Base-by-base conservation (phyloP, 371 early-diverging fungal genomes). In the Actinomortierella wolfii region DNA sequence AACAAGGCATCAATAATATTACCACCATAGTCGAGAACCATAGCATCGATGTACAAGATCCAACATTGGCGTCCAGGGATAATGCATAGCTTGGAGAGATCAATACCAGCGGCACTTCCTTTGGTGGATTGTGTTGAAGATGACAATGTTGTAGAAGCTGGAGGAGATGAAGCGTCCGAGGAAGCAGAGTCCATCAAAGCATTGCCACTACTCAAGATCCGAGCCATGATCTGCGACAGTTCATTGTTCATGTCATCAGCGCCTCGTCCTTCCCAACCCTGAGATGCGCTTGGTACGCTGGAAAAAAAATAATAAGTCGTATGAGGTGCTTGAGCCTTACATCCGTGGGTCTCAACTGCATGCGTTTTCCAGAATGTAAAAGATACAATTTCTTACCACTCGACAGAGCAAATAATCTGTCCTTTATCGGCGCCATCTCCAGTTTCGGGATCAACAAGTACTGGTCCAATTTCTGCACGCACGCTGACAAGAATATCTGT, bases 401-500 rank as follows among this genome's bases (percentile, higher is more conserved):
- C 96, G 0, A 94, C 95, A 59, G 85, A 87, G 82, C 94, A 93
- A 9, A 91, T 77, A 39, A 96, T 78, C 23, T 89, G 78, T 15
- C 95, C 96, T 42, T 65, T 73, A 42, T 60, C 76, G 8, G 67
- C 74, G 42, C 78, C 81, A 7, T 76, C 83, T 6, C 74, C 83
- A 18, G 71, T 67, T 49, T 77, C 83, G 28, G 78, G 76, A 39
- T 80, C 83, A 50, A 83, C 82, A 28, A 89, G 86, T 44, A 92
- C 83, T 25, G 83, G 79, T 28, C 88, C 93, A 48, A 96, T 88
- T 61, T 94, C 95, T 3, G 92, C 94, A 70, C 95, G 96, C 71
- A 97, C 86, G 29, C 98, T 96, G 17, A 96, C 96, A 18, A 97
- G 80, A 0, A 97, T 89, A 59, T 95, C 94, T 0, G 95, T 94